Base-by-base conservation (phyloP, 352 stramenopile genomes). In the Phytopythium kandeliae region DNA sequence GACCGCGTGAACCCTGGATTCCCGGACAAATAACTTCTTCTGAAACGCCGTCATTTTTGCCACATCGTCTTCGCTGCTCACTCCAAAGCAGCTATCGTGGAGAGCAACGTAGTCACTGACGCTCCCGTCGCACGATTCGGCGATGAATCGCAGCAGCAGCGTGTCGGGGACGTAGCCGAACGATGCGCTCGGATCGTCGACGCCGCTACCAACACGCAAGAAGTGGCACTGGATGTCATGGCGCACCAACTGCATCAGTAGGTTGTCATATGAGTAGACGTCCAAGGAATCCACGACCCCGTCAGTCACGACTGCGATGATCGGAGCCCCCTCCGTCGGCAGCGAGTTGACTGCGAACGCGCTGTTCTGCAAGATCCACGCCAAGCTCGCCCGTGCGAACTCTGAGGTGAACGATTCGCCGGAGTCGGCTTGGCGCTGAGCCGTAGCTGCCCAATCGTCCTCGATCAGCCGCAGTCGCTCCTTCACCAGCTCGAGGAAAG, bases 211-310 rank as follows among this genome's bases (percentile, higher is more conserved):
- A 25, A 94, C 69, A 2, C 75, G 72, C 38, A 96, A 65, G 46
- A 93, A 92, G 50, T 94, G 74, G 40, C 83, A 94, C 38, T 91
- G 74, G 41, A 94, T 82, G 58, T 96, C 81, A 54, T 96, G 85
- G 7, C 85, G 82, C 40, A 85, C 76, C n/a, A 96, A 75, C 38
- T 96, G 83, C 85, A 94, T 94, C 28, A 94, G 60, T 38, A 96
- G 54, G 30, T 82, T 88, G 61, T 96, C 85, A 38, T 96, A 96
- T 4, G 75, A 78, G 54, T 84, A 92, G 7, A 72, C 70, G 35
- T 93, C 64, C 19, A 71, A 71, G 12, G 92, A 50, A 65, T 94
- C 83, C n/a, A 93, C 66, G 28, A 96, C 85, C 5, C 85, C 81
- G 55, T 96, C 85, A 0, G 85, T 90, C 41, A 91, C 78, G 11